Base-by-base conservation (phyloP, 768 basidiomycete species). In the Trametes villosa region DNA sequence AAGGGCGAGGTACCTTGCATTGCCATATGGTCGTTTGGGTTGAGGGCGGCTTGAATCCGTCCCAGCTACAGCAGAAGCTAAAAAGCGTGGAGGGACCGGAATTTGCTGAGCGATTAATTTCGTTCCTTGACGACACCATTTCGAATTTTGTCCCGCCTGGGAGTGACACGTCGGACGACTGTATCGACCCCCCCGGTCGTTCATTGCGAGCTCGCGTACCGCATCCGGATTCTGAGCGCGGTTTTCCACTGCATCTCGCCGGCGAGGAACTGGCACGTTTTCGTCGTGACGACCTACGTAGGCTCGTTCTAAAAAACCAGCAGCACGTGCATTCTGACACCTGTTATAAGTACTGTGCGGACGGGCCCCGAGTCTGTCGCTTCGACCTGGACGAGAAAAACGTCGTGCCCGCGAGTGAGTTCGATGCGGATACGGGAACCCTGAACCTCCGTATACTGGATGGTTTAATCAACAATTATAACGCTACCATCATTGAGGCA, bases 401-500 rank as follows among this genome's bases (percentile, higher is more conserved):
- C 27, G 27, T 30, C 8, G 5, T 47, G 1, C 46, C 46, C 2
- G 24, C 24, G 46, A 29, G 3, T 4, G 27, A 22, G 3, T 9
- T 27, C 1, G 46, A 47, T 17, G 1, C 24, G 2, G 24, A 26
- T 1, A 73, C 73, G 30, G 77, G 75, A 1, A 70, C 74, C 24
- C 27, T 81, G 0, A 49, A 9, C 15, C 47, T 80, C 0, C 64
- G 70, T 0, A 70, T 72, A 38, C 42, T 79, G 0, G 72, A 83
- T 68, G 75, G 78, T 0, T 27, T 77, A 45, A 76, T 82, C 0
- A 82, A 81, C 46, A 75, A 79, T 53, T 82, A 77, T 56, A 81
- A 81, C 65, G 51, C 46, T 0, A 76, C 73, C 0, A 79, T 82
- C 0, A 9, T 81, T 1, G 38, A 70, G 18, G 51, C 57, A 2